Evolutionary conservation across 2,329 filamentous ascomycete species (phyloP).

Genomic region (Aspergillus piperis): DNA sequence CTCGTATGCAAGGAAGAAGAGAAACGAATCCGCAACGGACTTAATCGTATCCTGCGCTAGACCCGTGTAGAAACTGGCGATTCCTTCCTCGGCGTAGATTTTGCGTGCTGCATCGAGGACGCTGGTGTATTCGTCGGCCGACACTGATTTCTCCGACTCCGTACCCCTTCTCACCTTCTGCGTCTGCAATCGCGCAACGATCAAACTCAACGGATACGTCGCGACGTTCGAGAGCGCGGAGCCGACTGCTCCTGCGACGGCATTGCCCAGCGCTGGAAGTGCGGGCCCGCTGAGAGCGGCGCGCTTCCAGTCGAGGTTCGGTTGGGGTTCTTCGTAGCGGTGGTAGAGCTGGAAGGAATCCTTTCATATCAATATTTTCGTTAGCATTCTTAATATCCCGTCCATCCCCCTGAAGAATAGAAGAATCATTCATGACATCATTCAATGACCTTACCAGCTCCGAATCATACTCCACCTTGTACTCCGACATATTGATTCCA

Average conservation of each 20-base stretch:
- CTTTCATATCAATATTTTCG: conserved; percentile 19
- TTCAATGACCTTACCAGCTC: conserved; percentile 7
- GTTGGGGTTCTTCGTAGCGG: conserved; percentile 37
- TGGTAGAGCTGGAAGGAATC: conserved; percentile 50
- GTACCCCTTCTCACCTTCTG: conserved; percentile 58
- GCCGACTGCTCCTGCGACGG: conserved; percentile 74
- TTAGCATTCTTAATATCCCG: background rate
- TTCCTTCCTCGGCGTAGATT: conserved; percentile 73
- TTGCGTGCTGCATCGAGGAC: conserved; percentile 69
- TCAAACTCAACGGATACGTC: conserved; percentile 78
- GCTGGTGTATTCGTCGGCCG: conserved; percentile 59
- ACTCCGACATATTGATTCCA: conserved; percentile 11
- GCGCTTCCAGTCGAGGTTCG: conserved; percentile 34
- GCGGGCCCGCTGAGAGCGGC: conserved; percentile 43
- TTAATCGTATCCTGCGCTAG: conserved; percentile 66
- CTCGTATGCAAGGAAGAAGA: conserved; percentile 83
- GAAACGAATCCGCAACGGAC: conserved; percentile 72
- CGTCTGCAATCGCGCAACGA: conserved; percentile 79
- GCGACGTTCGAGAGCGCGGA: conserved; percentile 76
- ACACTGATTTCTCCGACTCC: conserved; percentile 17
- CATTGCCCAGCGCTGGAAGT: conserved; percentile 77
- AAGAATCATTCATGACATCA: background rate
- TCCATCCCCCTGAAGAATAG: too few relatives aligned
- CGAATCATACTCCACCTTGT: conserved; percentile 13
- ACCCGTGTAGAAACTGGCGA: conserved; percentile 71